Evolutionary conservation across 179 eudicot genomes (phyloP), one percentile per base, ranked within the genome.

Genomic region (Sideroxylon spinosum): DNA sequence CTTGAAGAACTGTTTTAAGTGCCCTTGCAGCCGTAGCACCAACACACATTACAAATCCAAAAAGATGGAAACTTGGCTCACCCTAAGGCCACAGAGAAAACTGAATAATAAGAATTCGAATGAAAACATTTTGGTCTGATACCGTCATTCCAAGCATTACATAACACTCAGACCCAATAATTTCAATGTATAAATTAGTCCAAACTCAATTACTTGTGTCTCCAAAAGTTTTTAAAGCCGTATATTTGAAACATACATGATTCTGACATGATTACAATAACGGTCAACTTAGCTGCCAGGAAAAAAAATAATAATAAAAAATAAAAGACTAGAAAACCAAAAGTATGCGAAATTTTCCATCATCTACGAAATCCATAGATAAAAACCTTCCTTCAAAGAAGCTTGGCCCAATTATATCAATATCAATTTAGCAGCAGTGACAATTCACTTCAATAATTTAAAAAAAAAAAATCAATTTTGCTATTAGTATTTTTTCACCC

Each of bases 11-110:
- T 0, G 93, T 83, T 78, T 91, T 91, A 52, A 91, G 88, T 75
- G 92, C 96, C 76, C 93, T 88, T 29, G 96, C 96, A 87, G 96
- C 96, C 16, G 96, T 91, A 76, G 96, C 96, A 79, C 89, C 91
- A 59, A 91, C 74, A 74, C 95, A 91, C 89, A 91, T 88, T 29
- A 91, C 68, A 81, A 91, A 90, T 7, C 96, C 96, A 75, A 90
- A 91, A 25, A 91, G 87, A 77, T 90, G 93, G 89, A 91, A 91
- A 82, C 92, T 90, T 67, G 97, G 97, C 79, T 91, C 97, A 56
- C 94, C 92, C 94, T 91, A 62, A 71, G 23, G 29, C 11, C 78
- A 68, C 4, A 19, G 1, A 37, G 53, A 44, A 56, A 78, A 46
- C 44, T 26, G 11, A 44, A 25, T 6, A 56, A 25, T 17, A 57